These are phyloP conservation scores for Boletus mariae DNA, from an alignment of 1,284 basidiomycete genomes.

Conservation along the genomic window DNA sequence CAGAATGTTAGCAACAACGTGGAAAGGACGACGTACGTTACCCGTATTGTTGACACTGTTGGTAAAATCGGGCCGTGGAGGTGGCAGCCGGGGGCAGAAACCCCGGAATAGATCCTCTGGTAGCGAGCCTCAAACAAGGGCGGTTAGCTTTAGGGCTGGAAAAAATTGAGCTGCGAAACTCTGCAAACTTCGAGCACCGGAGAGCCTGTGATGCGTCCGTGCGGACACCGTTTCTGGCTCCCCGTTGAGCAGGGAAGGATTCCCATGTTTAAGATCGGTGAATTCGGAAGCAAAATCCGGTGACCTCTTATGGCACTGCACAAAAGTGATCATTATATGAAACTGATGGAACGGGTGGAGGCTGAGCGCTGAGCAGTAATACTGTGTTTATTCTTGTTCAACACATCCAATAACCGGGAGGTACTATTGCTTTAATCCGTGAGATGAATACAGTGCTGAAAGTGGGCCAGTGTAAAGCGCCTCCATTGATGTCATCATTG, in stretches of 20 bases:
- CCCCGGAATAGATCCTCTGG: constrained; percentile 75
- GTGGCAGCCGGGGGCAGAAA: constrained; percentile 65
- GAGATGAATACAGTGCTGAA: neutral
- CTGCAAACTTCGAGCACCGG: neutral
- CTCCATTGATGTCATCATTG: neutral
- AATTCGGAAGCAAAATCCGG: neutral
- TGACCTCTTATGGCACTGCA: neutral
- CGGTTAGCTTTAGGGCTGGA: constrained; percentile 5
- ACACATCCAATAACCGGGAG: neutral
- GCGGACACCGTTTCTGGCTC: neutral
- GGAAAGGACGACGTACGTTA: constrained; percentile 46
- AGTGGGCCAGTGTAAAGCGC: neutral
- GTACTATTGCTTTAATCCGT: neutral
- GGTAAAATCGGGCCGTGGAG: constrained; percentile 71
- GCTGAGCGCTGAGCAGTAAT: neutral
- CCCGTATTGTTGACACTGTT: constrained; percentile 63
- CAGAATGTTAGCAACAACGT: neutral
- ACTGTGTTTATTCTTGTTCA: neutral
- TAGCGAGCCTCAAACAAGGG: constrained; percentile 40
- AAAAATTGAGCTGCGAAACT: constrained; percentile 5
- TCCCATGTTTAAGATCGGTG: neutral
- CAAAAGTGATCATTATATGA: neutral
- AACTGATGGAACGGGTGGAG: neutral
- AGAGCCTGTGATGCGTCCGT: neutral
- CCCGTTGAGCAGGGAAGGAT: neutral